Evolutionary conservation across 257 asterid genomes (phyloP).

Genomic region (Penstemon eatonii): DNA sequence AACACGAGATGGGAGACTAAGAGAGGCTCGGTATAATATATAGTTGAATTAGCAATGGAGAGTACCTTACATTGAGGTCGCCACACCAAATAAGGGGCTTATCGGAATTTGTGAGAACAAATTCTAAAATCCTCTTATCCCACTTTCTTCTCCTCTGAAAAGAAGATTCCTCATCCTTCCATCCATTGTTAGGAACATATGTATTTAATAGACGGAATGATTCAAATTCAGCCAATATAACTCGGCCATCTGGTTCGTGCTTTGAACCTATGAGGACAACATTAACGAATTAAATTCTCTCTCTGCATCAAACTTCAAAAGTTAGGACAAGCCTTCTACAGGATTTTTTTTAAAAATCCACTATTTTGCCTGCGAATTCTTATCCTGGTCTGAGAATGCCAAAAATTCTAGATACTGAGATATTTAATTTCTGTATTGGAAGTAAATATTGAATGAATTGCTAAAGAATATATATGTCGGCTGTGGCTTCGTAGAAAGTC

Average conservation of each 20-base stretch:
- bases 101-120: constrained; percentile 61
- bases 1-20: constrained; percentile 1
- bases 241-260: constrained; percentile 94
- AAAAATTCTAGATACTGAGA: not conserved
- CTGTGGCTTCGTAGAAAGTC: not conserved
- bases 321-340: constrained; percentile 9
- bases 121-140: constrained; percentile 91
- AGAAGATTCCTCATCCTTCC: constrained; percentile 92
- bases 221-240: constrained; percentile 83
- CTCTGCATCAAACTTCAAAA: constrained; percentile 12
- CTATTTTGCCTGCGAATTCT: too few relatives aligned
- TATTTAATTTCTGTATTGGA: not conserved
- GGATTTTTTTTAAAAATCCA: not conserved
- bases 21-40: not conserved
- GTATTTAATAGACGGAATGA: constrained; percentile 76
- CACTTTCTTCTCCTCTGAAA: constrained; percentile 96
- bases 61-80: constrained; percentile 90
- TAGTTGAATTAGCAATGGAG: constrained; percentile 22
- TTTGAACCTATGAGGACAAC: constrained; percentile 57
- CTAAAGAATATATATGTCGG: constrained; percentile 3
- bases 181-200: constrained; percentile 92
- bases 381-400: not conserved
- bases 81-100: constrained; percentile 98
- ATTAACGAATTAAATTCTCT: constrained; percentile 13
- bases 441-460: not conserved